phyloP scores from a whole-genome alignment of 2,329 filamentous ascomycete genomes.

The Podosphaera xanthii region DNA sequence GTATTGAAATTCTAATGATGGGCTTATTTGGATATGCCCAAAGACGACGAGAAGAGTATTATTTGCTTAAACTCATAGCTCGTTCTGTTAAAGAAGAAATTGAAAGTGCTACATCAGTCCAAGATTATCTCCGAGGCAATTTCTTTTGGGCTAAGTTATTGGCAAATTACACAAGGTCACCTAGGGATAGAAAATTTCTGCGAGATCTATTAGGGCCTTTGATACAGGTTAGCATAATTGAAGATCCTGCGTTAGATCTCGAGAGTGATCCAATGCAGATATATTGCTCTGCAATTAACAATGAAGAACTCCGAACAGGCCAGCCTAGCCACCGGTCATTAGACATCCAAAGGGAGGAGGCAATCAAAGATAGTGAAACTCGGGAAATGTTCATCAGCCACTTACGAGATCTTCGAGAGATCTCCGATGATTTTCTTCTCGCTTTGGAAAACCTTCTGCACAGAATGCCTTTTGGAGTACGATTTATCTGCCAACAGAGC shows the following conservation, averaged over 20 bases:
- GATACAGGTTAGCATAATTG: conserved; percentile 78
- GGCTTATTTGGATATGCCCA: conserved; percentile 92
- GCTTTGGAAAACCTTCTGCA: conserved; percentile 63
- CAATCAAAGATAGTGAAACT: conserved; percentile 90
- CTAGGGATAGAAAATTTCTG: conserved; percentile 77
- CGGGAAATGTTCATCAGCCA: conserved; percentile 84
- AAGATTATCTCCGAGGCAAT: conserved; percentile 73
- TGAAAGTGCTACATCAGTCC: conserved; percentile 44
- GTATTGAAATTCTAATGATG: conserved; percentile 86
- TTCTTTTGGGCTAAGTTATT: conserved; percentile 87
- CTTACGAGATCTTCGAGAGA: conserved; percentile 77
- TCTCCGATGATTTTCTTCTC: conserved; percentile 74
- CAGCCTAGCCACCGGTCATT: conserved; percentile 57
- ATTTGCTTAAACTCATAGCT: conserved; percentile 69
- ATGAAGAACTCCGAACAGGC: conserved; percentile 86
- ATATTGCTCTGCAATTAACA: conserved; percentile 85
- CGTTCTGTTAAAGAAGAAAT: conserved; percentile 72
- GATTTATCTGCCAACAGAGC: conserved; percentile 70
- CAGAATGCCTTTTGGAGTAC: conserved; percentile 78
- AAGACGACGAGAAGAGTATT: conserved; percentile 91
- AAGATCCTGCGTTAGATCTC: conserved; percentile 72
- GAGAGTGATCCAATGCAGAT: conserved; percentile 97
- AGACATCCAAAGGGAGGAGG: conserved; percentile 73
- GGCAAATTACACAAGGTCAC: conserved; percentile 69
- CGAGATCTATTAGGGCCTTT: conserved; percentile 66